phyloP scores from a whole-genome alignment of 352 stramenopile genomes.

The Pythium myriotylum region DNA sequence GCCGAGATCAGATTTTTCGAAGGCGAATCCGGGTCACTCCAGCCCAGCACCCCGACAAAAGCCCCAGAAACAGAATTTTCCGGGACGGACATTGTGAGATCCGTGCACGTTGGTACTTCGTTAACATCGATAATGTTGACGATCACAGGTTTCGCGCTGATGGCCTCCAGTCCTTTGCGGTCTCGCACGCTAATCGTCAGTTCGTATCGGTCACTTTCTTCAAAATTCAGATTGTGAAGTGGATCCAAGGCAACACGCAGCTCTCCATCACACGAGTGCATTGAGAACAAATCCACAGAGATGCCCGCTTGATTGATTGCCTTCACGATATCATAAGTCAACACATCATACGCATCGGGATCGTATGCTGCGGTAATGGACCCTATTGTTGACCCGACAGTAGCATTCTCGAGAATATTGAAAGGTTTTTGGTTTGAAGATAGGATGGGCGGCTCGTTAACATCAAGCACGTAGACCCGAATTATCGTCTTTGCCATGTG shows the following conservation, averaged over 20 bases:
- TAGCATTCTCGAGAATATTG: constrained; percentile 40
- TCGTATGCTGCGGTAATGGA: constrained; percentile 40
- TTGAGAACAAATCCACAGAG: constrained; percentile 51
- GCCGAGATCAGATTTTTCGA: constrained; percentile 45
- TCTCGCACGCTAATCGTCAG: constrained; percentile 50
- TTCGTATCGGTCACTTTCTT: constrained; percentile 32
- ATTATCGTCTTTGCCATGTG: constrained; percentile 20
- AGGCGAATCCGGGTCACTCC: constrained; percentile 41
- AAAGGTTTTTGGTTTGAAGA: constrained; percentile 28
- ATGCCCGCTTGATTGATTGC: constrained; percentile 29
- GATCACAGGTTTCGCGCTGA: constrained; percentile 18
- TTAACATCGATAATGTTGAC: constrained; percentile 37
- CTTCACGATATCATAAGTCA: constrained; percentile 42
- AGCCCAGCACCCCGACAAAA: constrained; percentile 33
- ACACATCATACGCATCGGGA: constrained; percentile 47
- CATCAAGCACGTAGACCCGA: constrained; percentile 42
- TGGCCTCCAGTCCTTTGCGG: constrained; percentile 36
- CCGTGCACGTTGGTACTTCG: constrained; percentile 29
- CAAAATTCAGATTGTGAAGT: constrained; percentile 37
- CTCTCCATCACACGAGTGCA: constrained; percentile 61
- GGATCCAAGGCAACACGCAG: constrained; percentile 37
- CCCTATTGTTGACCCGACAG: constrained; percentile 37
- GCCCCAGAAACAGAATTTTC: constrained; percentile 37
- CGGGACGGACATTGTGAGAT: constrained; percentile 7
- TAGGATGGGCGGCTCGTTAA: constrained; percentile 56